A percentile compares a stretch with the other conserved stretches of the same genome.
phyloP scores from a whole-genome alignment of 148 eudicot genomes.

The Silene uniflora region DNA sequence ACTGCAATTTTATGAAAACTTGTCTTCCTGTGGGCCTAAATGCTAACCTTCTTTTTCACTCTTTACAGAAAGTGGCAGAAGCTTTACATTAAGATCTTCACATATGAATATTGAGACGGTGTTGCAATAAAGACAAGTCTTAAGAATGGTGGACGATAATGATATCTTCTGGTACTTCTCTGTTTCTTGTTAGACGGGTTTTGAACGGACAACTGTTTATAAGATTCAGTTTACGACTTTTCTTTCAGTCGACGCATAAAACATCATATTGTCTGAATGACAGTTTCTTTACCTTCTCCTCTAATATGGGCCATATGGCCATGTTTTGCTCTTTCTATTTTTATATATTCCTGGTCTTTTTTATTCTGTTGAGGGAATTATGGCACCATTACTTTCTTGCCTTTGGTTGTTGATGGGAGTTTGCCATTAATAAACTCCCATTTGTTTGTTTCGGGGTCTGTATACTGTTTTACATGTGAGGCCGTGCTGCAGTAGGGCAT shows the following conservation, averaged over 20 bases:
- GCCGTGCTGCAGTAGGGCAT: too few relatives aligned
- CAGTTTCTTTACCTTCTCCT: background rate
- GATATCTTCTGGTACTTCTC: constrained; percentile 19
- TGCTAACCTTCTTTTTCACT: background rate
- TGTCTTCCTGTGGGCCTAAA: background rate
- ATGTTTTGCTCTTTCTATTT: background rate
- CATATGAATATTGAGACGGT: background rate
- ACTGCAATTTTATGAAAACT: background rate
- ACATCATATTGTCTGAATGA: constrained; percentile 1
- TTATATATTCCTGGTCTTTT: background rate
- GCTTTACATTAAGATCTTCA: constrained; percentile 39
- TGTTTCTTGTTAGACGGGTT: constrained; percentile 21
- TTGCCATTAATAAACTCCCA: background rate
- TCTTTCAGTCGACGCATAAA: constrained; percentile 13
- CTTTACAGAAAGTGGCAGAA: constrained; percentile 32
- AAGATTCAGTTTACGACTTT: constrained; percentile 12
- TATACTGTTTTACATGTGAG: too few relatives aligned
- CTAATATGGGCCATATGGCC: background rate
- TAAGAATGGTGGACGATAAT: constrained; percentile 18
- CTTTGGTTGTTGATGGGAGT: background rate
- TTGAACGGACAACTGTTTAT: constrained; percentile 16
- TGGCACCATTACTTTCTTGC: background rate
- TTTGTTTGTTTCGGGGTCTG: background rate
- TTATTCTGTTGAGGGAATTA: background rate
- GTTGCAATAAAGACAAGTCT: constrained; percentile 28